These are phyloP conservation scores for Pholiota microspora DNA, from an alignment of 768 basidiomycete species.

Conservation along the genomic window DNA sequence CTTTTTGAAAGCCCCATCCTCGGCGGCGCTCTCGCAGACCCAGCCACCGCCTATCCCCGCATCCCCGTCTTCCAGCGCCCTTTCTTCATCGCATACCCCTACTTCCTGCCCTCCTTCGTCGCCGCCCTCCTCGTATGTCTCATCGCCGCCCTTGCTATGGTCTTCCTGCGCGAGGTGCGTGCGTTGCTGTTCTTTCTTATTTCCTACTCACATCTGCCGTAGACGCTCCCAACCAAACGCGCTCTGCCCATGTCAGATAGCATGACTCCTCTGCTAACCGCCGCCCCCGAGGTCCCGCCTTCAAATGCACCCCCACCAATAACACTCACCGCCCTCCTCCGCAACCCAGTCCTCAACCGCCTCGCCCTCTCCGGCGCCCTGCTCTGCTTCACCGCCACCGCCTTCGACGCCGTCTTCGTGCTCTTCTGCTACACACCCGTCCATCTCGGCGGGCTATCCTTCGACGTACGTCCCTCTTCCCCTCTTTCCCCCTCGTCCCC, in stretches of 20 bases:
- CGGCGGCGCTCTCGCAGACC: slow-evolving; percentile 57
- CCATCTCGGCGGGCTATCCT: slow-evolving; percentile 42
- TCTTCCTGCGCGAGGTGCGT: slow-evolving; percentile 52
- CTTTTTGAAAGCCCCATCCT: slow-evolving; percentile 44
- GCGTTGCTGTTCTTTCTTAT: neutral
- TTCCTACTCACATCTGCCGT: neutral
- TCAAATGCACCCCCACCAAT: slow-evolving; percentile 2
- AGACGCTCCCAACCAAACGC: slow-evolving; percentile 12
- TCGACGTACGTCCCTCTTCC: slow-evolving; percentile 22
- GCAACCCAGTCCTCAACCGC: slow-evolving; percentile 47
- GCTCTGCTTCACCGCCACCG: slow-evolving; percentile 48
- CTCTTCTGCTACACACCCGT: slow-evolving; percentile 62
- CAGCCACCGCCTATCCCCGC: slow-evolving; percentile 41
- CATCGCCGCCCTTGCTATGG: slow-evolving; percentile 38
- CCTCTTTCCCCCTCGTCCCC: neutral
- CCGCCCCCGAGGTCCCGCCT: neutral
- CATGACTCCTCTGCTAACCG: neutral
- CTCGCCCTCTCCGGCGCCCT: slow-evolving; percentile 47
- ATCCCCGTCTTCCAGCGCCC: slow-evolving; percentile 32
- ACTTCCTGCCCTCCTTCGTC: slow-evolving; percentile 56
- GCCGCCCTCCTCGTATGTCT: slow-evolving; percentile 36
- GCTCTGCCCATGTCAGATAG: neutral
- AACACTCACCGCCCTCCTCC: slow-evolving; percentile 31
- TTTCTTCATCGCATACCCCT: slow-evolving; percentile 52
- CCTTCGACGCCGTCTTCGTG: slow-evolving; percentile 62